Evolutionary conservation across 257 asterid species (phyloP).

Genomic region (Cynanchum wilfordii): DNA sequence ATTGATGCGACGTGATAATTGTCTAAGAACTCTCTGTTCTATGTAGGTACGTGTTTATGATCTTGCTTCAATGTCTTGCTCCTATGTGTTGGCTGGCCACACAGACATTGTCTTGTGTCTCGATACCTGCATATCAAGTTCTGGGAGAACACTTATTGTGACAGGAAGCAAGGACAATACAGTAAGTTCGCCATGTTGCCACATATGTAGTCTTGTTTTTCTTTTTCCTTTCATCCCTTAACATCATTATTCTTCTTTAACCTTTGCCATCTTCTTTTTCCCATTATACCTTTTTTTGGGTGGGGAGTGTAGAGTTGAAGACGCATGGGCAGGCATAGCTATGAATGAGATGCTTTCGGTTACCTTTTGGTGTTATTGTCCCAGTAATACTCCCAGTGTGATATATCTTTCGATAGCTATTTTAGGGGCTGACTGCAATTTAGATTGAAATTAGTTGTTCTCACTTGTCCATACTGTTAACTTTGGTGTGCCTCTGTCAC

Average conservation of each 20-base stretch:
- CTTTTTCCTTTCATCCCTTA: neutral
- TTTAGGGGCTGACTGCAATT: neutral
- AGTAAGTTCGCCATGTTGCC: conserved; percentile 40
- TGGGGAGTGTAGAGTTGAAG: too few species aligned
- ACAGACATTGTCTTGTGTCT: conserved; percentile 78
- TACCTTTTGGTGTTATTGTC: neutral
- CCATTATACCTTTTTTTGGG: neutral
- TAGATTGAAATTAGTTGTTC: neutral
- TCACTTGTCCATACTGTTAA: neutral
- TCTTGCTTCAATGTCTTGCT: conserved; percentile 91
- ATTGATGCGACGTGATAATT: neutral
- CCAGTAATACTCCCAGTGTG: neutral
- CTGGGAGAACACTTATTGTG: conserved; percentile 64
- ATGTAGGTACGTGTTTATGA: conserved; percentile 89
- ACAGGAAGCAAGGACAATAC: conserved; percentile 94
- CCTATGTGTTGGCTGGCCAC: conserved; percentile 89
- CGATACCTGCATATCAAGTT: conserved; percentile 63
- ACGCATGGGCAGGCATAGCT: neutral
- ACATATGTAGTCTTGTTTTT: neutral
- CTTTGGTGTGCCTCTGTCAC: neutral
- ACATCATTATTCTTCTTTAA: neutral
- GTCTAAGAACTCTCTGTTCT: conserved; percentile 1
- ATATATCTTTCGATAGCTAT: neutral
- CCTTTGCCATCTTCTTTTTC: neutral
- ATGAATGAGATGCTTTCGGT: neutral